Evolutionary conservation across 2,329 filamentous ascomycete genomes (phyloP).

Genomic region (Aspergillus phoenicis): DNA sequence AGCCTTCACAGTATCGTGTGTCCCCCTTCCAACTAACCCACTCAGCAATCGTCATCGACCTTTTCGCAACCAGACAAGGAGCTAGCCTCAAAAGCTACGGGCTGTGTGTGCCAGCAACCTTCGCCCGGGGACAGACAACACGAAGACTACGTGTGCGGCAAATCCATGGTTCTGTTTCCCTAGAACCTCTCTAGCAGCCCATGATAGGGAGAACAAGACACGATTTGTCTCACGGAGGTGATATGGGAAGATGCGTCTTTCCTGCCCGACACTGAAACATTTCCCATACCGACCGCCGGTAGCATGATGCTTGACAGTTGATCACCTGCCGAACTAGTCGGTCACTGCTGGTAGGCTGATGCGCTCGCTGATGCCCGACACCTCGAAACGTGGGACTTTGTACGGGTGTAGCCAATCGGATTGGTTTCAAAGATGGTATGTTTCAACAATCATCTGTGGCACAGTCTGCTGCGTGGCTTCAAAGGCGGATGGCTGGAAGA

Average conservation of each 20-base stretch:
- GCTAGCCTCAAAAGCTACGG: not conserved
- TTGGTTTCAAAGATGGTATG: slow-evolving; percentile 23
- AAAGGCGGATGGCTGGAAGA: slow-evolving; percentile 50
- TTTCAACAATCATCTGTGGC: slow-evolving; percentile 32
- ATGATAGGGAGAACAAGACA: not conserved
- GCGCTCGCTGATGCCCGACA: slow-evolving; percentile 55
- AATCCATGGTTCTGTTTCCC: slow-evolving; percentile 6
- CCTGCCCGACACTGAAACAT: slow-evolving; percentile 7
- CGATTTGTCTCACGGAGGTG: not conserved
- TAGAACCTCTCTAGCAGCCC: slow-evolving; percentile 12
- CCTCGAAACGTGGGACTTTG: slow-evolving; percentile 25
- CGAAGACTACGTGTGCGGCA: slow-evolving; percentile 5
- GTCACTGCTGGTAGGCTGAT: slow-evolving; percentile 52
- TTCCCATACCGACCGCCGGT: not conserved
- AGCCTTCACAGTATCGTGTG: not conserved
- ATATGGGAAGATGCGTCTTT: slow-evolving; percentile 1
- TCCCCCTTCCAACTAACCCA: not conserved
- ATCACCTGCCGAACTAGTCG: slow-evolving; percentile 12
- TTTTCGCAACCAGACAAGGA: not conserved
- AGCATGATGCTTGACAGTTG: slow-evolving; percentile 3
- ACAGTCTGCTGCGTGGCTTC: slow-evolving; percentile 35
- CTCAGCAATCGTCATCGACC: not conserved
- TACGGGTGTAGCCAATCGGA: slow-evolving; percentile 29
- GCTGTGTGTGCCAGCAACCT: not conserved
- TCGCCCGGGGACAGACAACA: not conserved